Percentiles rank a stretch among this genome's conserved stretches.
Evolutionary conservation across 192 early-diverging fungal species (phyloP).

Genomic region (Podila horticola): DNA sequence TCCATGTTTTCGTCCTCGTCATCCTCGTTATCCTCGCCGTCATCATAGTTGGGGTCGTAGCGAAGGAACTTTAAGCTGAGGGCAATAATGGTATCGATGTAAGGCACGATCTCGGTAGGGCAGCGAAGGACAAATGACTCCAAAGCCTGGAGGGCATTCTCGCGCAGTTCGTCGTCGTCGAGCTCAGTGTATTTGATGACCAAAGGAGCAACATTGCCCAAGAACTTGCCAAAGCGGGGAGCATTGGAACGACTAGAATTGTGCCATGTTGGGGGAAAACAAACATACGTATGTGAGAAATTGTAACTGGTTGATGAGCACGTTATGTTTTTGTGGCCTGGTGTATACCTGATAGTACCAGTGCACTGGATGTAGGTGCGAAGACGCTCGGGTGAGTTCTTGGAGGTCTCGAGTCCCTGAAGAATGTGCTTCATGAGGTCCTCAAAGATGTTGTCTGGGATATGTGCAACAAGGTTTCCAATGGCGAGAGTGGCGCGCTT

Average conservation of each 20-base stretch:
- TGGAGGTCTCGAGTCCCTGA: slow-evolving; percentile 61
- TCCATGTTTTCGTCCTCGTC: slow-evolving; percentile 70
- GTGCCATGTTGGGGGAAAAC: neutral
- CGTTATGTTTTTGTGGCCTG: too few relatives aligned
- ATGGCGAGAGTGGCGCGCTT: slow-evolving; percentile 81
- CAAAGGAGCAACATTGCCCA: slow-evolving; percentile 69
- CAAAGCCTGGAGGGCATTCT: slow-evolving; percentile 82
- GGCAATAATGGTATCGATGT: slow-evolving; percentile 67
- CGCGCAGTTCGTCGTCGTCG: slow-evolving; percentile 85
- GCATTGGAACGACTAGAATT: slow-evolving; percentile 75
- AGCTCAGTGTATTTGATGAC: slow-evolving; percentile 65
- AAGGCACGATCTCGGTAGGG: slow-evolving; percentile 76
- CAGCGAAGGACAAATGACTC: slow-evolving; percentile 83
- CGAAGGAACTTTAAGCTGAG: slow-evolving; percentile 74
- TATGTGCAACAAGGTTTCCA: slow-evolving; percentile 71
- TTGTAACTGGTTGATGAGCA: neutral
- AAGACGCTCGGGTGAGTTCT: slow-evolving; percentile 69
- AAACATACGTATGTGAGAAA: neutral
- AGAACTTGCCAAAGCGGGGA: slow-evolving; percentile 71
- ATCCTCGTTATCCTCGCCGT: slow-evolving; percentile 76
- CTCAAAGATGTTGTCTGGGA: slow-evolving; percentile 78
- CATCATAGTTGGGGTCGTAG: slow-evolving; percentile 89
- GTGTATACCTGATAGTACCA: slow-evolving; percentile 73
- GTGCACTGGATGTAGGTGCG: slow-evolving; percentile 78
- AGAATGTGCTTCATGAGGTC: slow-evolving; percentile 66